Evolutionary conservation across 2,329 filamentous ascomycete genomes (phyloP), one percentile per base, ranked within the genome.

Genomic region (Colletotrichum falcatum): DNA sequence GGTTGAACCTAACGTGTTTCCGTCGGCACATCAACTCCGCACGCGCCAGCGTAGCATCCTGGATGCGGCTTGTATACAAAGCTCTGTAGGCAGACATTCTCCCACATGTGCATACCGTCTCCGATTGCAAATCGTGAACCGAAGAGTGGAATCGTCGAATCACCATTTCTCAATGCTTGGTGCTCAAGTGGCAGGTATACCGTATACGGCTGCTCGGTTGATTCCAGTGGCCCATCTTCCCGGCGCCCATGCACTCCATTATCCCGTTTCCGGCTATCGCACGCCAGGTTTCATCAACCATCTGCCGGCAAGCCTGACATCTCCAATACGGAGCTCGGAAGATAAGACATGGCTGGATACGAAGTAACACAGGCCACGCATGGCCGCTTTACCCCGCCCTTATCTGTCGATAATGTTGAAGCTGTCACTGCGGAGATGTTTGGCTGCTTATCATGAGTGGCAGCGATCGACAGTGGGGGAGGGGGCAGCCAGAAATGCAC

Each of bases 331-430:
- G 7, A 46, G 14, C 20, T 12, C 42, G n/a, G 20, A 16, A 54
- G 66, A 65, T 69, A 60, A 69, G 62, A 60, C 55, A 35, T 28
- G 55, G 46, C 55, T 39, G 66, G 37, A 54, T 16, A 49, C 48
- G 26, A 26, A 69, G 23, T 44, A 60, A 30, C 46, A 55, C 12
- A 5, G 12, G 18, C 30, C n/a, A n/a, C n/a, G 37, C 54, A 23
- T 33, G 20, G 46, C 60, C 54, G 54, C 54, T 11, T 28, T 61
- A 60, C 66, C 55, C 66, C 66, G 54, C 66, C 65, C 66, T 55
- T 66, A 66, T 69, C 66, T 66, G 30, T 30, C 37, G 53, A 46
- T n/a, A 30, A 33, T 39, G 16, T 18, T 26, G 37, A 30, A 11
- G 54, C 48, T 26, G 54, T 60, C 11, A 30, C 55, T 39, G 66